These are phyloP conservation scores for Populus hybrid DNA, from an alignment of 441 rosid species.

Conservation along the genomic window DNA sequence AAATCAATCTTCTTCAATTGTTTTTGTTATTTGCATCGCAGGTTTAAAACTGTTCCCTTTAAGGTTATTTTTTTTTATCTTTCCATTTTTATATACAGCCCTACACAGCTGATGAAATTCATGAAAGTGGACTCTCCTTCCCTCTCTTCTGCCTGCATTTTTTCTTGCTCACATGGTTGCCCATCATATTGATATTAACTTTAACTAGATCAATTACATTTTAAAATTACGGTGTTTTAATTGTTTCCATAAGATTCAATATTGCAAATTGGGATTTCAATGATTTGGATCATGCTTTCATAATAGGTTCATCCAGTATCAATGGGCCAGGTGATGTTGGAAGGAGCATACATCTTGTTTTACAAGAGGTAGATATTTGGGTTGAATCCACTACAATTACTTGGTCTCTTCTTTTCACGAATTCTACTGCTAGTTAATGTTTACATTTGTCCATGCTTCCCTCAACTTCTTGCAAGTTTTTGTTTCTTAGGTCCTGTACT, in stretches of 20 bases:
- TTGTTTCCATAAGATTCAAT: not conserved
- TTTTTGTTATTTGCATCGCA: not conserved
- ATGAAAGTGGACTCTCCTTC: not conserved
- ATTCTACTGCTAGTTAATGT: not conserved
- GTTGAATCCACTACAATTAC: not conserved
- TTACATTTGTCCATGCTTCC: not conserved
- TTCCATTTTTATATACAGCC: not conserved
- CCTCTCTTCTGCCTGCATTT: not conserved
- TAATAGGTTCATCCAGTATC: slow-evolving; percentile 67
- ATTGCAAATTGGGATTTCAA: slow-evolving; percentile 5
- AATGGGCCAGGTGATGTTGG: slow-evolving; percentile 85
- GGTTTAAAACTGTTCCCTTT: not conserved
- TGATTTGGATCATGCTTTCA: slow-evolving; percentile 8
- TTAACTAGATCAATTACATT: not conserved
- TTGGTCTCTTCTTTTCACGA: not conserved
- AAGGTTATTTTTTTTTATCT: not conserved
- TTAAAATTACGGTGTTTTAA: not conserved
- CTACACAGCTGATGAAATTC: not conserved
- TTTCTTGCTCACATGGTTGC: not conserved
- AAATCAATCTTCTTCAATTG: not conserved
- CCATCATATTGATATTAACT: not conserved
- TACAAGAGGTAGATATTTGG: slow-evolving; percentile 56
- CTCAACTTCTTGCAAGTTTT: slow-evolving; percentile 7
- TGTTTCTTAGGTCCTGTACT: slow-evolving; percentile 54
- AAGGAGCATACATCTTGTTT: slow-evolving; percentile 87